Percentiles rank a stretch among this genome's conserved stretches.
These are phyloP conservation scores for Fusarium sp. DNA, from an alignment of 2,329 filamentous ascomycete species.

Conservation along the genomic window DNA sequence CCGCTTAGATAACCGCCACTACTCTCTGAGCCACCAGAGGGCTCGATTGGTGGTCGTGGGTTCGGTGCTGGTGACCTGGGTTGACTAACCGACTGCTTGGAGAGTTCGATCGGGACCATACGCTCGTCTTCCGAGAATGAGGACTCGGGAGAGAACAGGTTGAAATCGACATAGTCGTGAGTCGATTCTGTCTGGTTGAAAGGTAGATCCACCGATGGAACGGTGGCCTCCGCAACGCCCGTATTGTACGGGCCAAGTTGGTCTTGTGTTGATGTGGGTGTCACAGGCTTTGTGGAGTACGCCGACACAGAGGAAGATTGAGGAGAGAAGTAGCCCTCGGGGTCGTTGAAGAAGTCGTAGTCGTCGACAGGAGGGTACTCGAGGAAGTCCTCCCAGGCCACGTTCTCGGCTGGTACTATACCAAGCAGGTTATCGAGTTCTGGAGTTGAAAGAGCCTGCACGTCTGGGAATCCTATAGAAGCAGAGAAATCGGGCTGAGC, in stretches of 20 bases:
- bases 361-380: slow-evolving; percentile 52
- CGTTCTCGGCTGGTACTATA: slow-evolving; percentile 27
- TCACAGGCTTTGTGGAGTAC: slow-evolving; percentile 42
- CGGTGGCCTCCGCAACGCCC: slow-evolving; percentile 7
- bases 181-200: slow-evolving; percentile 36
- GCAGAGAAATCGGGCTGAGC: slow-evolving; percentile 14
- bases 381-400: slow-evolving; percentile 60
- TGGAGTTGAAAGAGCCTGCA: slow-evolving; percentile 35
- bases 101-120: slow-evolving; percentile 46
- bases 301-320: slow-evolving; percentile 43
- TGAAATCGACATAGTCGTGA: slow-evolving; percentile 64
- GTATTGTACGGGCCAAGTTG: slow-evolving; percentile 7
- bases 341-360: slow-evolving; percentile 58
- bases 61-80: slow-evolving; percentile 26
- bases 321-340: slow-evolving; percentile 55
- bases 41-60: slow-evolving; percentile 20
- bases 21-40: slow-evolving; percentile 8
- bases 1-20: background rate
- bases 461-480: slow-evolving; percentile 22
- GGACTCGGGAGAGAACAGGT: slow-evolving; percentile 63
- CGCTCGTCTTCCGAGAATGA: slow-evolving; percentile 61
- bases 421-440: slow-evolving; percentile 34
- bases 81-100: slow-evolving; percentile 31
- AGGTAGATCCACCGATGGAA: slow-evolving; percentile 31
- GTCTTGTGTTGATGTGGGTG: slow-evolving; percentile 41